Evolutionary conservation across 192 early-diverging fungal genomes (phyloP), one percentile per base, ranked within the genome.

Genomic region (Geranomyces variabilis): DNA sequence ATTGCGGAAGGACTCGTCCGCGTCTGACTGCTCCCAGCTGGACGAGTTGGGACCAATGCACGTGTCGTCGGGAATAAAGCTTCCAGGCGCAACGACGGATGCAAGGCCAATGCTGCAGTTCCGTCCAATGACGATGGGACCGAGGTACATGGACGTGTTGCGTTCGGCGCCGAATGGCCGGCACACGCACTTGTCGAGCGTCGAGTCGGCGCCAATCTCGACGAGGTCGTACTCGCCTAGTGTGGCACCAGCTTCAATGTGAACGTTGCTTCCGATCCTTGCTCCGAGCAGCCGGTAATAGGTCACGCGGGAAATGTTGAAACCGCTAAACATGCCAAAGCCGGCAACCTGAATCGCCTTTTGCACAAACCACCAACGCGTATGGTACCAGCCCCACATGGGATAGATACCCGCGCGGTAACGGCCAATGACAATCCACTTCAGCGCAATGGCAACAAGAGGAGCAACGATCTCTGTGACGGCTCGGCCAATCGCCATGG

Each of bases 161-260:
- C 67, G 70, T 55, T 77, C 60, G 13, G 77, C 55, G 51, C 21
- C 51, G 61, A 81, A 83, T 0, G 79, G 76, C 14, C 79, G 72
- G 34, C 80, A 31, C 8, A 24, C 41, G 26, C 53, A 72, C 34
- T 48, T 61, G 48, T 75, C 77, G 67, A 83, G 66, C 12, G 45
- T 47, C 31, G 74, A 79, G 56, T 78, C 53, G 29, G 69, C 70
- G 46, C 80, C 77, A 63, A 83, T 83, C 24, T 75, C 67, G 43
- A 83, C 66, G 21, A 83, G 63, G 51, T 83, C 81, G 75, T 77
- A 81, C 63, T 83, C 81, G 17, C 75, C 48, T n/a, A 83, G 41
- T 22, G 44, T 69, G 19, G 79, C 70, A 29, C 68, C 70, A 24
- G 66, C 44, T 62, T 76, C 62, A 22, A 83, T 29, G 1, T 4